These are phyloP conservation scores for Coemansia sp. DNA, from an alignment of 192 early-diverging fungal genomes.

Conservation along the genomic window DNA sequence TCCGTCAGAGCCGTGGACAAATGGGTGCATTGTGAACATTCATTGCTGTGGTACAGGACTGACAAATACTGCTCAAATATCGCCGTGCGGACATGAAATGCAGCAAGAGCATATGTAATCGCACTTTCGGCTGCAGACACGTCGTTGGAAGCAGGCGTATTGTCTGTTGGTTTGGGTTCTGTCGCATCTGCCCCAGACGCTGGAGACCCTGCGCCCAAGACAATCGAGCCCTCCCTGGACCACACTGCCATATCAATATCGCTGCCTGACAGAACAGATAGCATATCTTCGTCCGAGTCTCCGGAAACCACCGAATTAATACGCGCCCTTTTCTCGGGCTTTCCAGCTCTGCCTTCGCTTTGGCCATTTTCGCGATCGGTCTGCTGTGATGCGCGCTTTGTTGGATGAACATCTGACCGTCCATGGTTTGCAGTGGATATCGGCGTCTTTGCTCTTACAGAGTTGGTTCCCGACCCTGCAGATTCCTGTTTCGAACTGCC, in stretches of 20 bases:
- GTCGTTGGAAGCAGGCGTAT: background rate
- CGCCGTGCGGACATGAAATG: slow-evolving; percentile 69
- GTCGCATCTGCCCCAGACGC: slow-evolving; percentile 5
- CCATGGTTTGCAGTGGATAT: background rate
- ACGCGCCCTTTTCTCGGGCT: slow-evolving; percentile 25
- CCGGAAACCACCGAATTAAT: slow-evolving; percentile 4
- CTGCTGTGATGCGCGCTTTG: slow-evolving; percentile 23
- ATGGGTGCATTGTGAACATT: slow-evolving; percentile 35
- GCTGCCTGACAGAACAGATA: slow-evolving; percentile 45
- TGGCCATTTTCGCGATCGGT: slow-evolving; percentile 11
- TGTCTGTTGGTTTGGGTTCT: background rate
- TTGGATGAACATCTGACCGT: slow-evolving; percentile 1
- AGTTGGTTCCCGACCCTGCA: background rate
- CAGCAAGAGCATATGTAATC: slow-evolving; percentile 53
- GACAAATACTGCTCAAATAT: slow-evolving; percentile 77
- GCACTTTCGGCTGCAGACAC: slow-evolving; percentile 32
- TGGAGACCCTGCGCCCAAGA: slow-evolving; percentile 25
- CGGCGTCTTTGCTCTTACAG: background rate
- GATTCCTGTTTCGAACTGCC: slow-evolving; percentile 2
- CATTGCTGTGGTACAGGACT: slow-evolving; percentile 55
- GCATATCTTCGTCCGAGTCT: slow-evolving; percentile 41
- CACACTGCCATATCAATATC: slow-evolving; percentile 47
- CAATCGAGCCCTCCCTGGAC: slow-evolving; percentile 29
- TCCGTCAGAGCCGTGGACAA: slow-evolving; percentile 9
- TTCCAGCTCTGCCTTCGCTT: background rate